Percentiles rank a stretch among this genome's conserved stretches.
phyloP scores from a whole-genome alignment of 441 rosid species.

The Gossypium gossypioides region DNA sequence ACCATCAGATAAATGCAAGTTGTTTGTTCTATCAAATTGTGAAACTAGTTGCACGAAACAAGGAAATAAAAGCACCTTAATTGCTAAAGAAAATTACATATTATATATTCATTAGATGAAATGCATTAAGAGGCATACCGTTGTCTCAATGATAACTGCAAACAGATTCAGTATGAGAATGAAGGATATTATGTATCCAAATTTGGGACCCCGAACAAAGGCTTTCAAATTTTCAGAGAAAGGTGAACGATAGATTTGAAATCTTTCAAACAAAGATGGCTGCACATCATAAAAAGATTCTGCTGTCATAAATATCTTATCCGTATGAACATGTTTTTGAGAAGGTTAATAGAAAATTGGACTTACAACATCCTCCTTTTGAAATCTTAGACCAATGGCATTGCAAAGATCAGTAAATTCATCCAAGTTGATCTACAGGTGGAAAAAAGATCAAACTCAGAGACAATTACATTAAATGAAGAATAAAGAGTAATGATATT shows the following conservation, averaged over 20 bases:
- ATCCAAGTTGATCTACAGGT: constrained; percentile 63
- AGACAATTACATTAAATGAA: neutral
- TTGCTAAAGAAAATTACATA: constrained; percentile 5
- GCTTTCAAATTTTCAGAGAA: constrained; percentile 63
- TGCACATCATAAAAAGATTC: constrained; percentile 31
- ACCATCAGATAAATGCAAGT: constrained; percentile 3
- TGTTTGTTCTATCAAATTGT: neutral
- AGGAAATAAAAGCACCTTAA: constrained; percentile 8
- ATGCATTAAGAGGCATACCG: constrained; percentile 45
- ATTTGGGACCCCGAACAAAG: constrained; percentile 56
- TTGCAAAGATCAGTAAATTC: constrained; percentile 91
- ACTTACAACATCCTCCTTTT: constrained; percentile 88
- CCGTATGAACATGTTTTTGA: neutral
- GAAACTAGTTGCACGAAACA: neutral
- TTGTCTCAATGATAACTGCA: constrained; percentile 84
- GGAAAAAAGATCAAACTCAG: constrained; percentile 14
- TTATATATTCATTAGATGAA: constrained; percentile 13
- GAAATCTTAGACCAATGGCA: constrained; percentile 86
- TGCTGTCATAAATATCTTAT: neutral
- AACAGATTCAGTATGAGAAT: constrained; percentile 66
- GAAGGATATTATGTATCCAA: constrained; percentile 67
- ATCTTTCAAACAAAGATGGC: constrained; percentile 65
- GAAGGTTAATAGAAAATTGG: constrained; percentile 13
- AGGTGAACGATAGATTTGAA: constrained; percentile 53
- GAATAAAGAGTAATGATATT: neutral